These are phyloP conservation scores for Athelia psychrophila DNA, from an alignment of 1,284 basidiomycete species.

Conservation along the genomic window DNA sequence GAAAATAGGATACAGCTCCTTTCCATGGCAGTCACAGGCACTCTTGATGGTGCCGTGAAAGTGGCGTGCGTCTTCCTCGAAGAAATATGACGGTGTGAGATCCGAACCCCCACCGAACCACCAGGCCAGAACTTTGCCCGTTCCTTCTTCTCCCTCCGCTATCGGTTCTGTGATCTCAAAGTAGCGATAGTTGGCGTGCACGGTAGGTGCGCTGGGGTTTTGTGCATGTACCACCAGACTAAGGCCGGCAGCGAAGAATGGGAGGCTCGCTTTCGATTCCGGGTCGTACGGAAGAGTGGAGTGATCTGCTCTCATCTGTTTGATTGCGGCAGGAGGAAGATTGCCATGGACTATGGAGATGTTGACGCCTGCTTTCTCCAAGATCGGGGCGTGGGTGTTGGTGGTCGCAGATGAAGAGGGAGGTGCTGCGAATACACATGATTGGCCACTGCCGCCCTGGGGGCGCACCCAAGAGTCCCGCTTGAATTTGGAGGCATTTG, in stretches of 20 bases:
- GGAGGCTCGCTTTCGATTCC: constrained; percentile 52
- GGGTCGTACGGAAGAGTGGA: constrained; percentile 68
- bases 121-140: constrained; percentile 76
- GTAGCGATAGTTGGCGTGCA: constrained; percentile 97
- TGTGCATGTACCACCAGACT: constrained; percentile 92
- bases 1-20: constrained; percentile 74
- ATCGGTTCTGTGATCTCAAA: constrained; percentile 81
- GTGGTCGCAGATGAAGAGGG: constrained; percentile 23
- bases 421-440: constrained; percentile 82
- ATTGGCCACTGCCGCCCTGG: constrained; percentile 85
- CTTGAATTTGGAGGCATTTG: constrained; percentile 69
- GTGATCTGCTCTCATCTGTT: constrained; percentile 95
- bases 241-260: constrained; percentile 93
- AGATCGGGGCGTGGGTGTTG: constrained; percentile 42
- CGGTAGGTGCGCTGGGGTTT: constrained; percentile 91
- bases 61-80: constrained; percentile 82
- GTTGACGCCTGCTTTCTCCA: constrained; percentile 98
- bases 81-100: constrained; percentile 93
- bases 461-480: constrained; percentile 86
- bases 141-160: constrained; percentile 26
- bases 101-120: constrained; percentile 99
- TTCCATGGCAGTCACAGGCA: constrained; percentile 76
- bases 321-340: constrained; percentile 86
- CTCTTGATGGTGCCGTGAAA: constrained; percentile 83
- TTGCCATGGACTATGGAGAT: constrained; percentile 90